Conservation (phyloP, 2,329 filamentous ascomycete species). For the Xylogone sp. region DNA sequence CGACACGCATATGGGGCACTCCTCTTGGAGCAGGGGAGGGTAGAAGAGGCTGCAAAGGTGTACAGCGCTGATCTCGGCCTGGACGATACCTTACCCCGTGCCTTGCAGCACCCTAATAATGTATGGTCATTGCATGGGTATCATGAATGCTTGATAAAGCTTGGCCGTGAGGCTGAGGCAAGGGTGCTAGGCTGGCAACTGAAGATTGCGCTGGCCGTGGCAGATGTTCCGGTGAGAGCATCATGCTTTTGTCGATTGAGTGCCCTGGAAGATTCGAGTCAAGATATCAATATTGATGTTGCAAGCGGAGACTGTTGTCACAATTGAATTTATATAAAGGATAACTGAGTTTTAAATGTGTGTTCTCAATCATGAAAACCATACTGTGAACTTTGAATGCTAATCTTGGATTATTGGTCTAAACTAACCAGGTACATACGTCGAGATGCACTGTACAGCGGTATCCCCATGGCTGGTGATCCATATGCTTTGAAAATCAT, state of each 20-base stretch:
- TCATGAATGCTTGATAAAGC: constrained; percentile 61
- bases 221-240: constrained; percentile 54
- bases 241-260: constrained; percentile 53
- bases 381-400: too few species aligned
- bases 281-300: too few species aligned
- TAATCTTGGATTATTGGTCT: too few species aligned
- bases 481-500: too few species aligned
- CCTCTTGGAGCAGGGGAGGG: constrained; percentile 60
- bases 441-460: too few species aligned
- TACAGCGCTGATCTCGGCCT: constrained; percentile 61
- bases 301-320: too few species aligned
- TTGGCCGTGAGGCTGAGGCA: constrained; percentile 47
- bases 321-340: too few species aligned
- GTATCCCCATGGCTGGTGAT: too few species aligned
- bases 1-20: constrained; percentile 69
- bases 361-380: too few species aligned
- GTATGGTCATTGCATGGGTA: constrained; percentile 74
- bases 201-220: constrained; percentile 46
- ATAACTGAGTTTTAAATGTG: too few species aligned
- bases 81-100: constrained; percentile 56
- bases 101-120: constrained; percentile 66
- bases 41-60: constrained; percentile 50
- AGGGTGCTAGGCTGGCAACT: constrained; percentile 45
- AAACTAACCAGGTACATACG: too few species aligned
- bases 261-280: neutral